A percentile compares a stretch with the other conserved stretches of the same genome.
These are phyloP conservation scores for Crithidia brevicula DNA, from an alignment of 208 protist genomes.

Conservation along the genomic window DNA sequence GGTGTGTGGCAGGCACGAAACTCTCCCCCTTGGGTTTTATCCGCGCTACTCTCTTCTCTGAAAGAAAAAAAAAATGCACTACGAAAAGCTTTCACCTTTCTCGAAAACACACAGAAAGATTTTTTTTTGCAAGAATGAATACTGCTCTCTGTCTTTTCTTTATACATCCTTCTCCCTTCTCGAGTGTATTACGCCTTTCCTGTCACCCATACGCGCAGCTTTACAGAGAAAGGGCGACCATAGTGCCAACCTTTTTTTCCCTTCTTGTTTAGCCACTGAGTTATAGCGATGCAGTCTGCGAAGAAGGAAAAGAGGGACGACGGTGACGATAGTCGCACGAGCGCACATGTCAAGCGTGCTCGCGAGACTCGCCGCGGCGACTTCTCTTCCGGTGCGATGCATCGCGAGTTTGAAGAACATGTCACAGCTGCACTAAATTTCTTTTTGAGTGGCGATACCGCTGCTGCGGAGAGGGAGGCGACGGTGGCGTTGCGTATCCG, in stretches of 20 bases:
- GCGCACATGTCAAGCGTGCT: slow-evolving; percentile 23
- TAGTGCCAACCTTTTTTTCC: neutral
- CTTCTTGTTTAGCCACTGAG: too few relatives aligned
- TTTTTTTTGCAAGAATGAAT: too few relatives aligned
- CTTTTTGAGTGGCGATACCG: slow-evolving; percentile 67
- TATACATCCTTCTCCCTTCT: too few relatives aligned
- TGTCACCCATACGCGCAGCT: neutral
- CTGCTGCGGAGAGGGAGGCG: slow-evolving; percentile 64
- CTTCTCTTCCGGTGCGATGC: slow-evolving; percentile 61
- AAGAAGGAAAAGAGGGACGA: neutral
- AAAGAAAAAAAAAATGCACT: too few relatives aligned
- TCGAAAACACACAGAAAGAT: too few relatives aligned
- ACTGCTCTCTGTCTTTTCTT: too few relatives aligned
- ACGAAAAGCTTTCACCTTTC: too few relatives aligned
- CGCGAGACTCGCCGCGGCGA: slow-evolving; percentile 34
- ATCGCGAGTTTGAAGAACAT: slow-evolving; percentile 65
- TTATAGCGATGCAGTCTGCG: neutral
- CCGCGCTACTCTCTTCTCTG: too few relatives aligned
- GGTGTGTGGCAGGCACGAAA: too few relatives aligned
- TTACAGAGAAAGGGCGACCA: neutral
- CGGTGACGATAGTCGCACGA: neutral
- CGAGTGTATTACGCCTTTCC: too few relatives aligned
- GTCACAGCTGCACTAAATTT: slow-evolving; percentile 69
- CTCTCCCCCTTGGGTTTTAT: too few relatives aligned
- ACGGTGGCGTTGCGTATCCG: slow-evolving; percentile 78